Evolutionary conservation across 305 asterid genomes (phyloP).

Genomic region (Fraxinus xanthoxyloides): DNA sequence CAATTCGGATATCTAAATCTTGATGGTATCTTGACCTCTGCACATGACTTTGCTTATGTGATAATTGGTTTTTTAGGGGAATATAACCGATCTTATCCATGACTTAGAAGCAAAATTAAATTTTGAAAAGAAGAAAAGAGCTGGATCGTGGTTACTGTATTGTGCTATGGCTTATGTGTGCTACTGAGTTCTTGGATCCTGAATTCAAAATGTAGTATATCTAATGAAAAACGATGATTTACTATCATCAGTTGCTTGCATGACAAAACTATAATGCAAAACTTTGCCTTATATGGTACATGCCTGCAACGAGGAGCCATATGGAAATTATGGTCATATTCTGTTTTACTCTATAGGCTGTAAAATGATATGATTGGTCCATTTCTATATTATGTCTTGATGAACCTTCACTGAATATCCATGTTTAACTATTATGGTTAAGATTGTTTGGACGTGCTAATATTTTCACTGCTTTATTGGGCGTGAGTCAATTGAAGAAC

Average conservation of each 20-base stretch:
- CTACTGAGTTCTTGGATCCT: conserved; percentile 16
- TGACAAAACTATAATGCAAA: conserved; percentile 3
- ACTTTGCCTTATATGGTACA: background rate
- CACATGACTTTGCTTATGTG: background rate
- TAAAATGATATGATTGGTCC: background rate
- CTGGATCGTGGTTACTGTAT: background rate
- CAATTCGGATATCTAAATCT: background rate
- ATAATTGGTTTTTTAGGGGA: background rate
- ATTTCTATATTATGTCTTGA: conserved; percentile 9
- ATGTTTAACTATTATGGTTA: background rate
- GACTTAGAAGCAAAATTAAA: background rate
- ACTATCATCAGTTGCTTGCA: background rate
- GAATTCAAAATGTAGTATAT: background rate
- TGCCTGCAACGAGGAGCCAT: conserved; percentile 9
- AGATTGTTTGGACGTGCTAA: background rate
- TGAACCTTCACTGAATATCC: background rate
- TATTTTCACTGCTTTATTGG: conserved; percentile 13
- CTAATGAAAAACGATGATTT: background rate
- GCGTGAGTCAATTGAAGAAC: background rate
- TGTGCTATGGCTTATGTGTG: background rate
- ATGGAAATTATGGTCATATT: background rate
- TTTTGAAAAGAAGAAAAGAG: background rate
- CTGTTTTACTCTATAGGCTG: conserved; percentile 7
- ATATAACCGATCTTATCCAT: background rate
- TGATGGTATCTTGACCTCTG: conserved; percentile 5